Evolutionary conservation across 83 land plant genomes (phyloP).

Genomic region (Isoetes engelmannii): DNA sequence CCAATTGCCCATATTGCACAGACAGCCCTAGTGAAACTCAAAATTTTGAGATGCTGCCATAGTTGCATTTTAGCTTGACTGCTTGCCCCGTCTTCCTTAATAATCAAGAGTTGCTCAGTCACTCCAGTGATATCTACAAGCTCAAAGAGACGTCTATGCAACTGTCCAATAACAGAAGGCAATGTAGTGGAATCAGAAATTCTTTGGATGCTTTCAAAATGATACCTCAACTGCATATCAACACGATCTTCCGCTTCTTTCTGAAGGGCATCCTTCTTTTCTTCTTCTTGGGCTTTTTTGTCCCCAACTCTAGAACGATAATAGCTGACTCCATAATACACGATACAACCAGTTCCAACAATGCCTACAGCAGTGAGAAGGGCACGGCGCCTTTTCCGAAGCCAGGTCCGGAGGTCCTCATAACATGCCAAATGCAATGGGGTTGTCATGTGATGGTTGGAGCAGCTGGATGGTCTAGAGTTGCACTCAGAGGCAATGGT

Average conservation of each 20-base stretch:
- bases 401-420: constrained; percentile 24
- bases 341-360: constrained; percentile 24
- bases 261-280: constrained; percentile 18
- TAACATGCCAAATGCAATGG: constrained; percentile 8
- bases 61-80: constrained; percentile 61
- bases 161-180: constrained; percentile 49
- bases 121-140: constrained; percentile 57
- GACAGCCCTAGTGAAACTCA: constrained; percentile 76
- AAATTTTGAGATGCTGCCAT: constrained; percentile 81
- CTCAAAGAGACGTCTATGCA: constrained; percentile 49
- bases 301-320: background rate
- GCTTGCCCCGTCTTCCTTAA: constrained; percentile 53
- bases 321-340: constrained; percentile 14
- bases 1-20: constrained; percentile 70
- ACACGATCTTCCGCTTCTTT: constrained; percentile 29
- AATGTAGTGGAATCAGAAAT: constrained; percentile 77
- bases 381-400: constrained; percentile 19
- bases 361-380: constrained; percentile 29
- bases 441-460: background rate
- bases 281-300: constrained; percentile 10
- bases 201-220: constrained; percentile 70
- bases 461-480: too few relatives aligned
- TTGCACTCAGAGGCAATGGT: too few relatives aligned
- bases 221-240: constrained; percentile 48
- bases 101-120: constrained; percentile 52